Evolutionary conservation across 2,329 filamentous ascomycete species (phyloP), one percentile per base, ranked within the genome.

Genomic region (Macrophomina pseudophaseolina): DNA sequence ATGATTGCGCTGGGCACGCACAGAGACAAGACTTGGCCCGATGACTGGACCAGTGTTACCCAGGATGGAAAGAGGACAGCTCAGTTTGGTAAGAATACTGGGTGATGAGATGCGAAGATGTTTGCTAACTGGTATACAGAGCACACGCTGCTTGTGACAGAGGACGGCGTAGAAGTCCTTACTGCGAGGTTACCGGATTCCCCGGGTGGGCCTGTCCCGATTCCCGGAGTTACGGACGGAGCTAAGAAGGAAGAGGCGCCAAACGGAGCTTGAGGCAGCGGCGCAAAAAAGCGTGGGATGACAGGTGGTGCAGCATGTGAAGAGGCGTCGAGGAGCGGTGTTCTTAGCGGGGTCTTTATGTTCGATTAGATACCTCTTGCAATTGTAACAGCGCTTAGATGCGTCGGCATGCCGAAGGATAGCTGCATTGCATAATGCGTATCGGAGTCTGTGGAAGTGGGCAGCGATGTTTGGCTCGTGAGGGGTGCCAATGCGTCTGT

Each of bases 41-140:
- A 99, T 78, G 93, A 98, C 82, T 99, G 95, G 95, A 99, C 95
- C 0, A 97, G 93, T 79, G 92, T 92, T 5, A 99, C 95, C 0
- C 87, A 90, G 66, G 95, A 99, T 77, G 95, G 95, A 60, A 91
- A 91, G 79, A 85, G 88, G 76, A 97, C 94, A 16, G 95, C 95
- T 9, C 95, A 99, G 76, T 99, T 99, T 75, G 91, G 90, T 93
- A 82, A 78, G 88, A 46, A 8, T n/a, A 38, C 3, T 32, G 12
- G 38, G 49, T 35, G 35, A 4, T 14, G 6, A 5, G 18, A 3
- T 14, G 23, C 2, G 35, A 30, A 16, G 7, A 9, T 11, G 33
- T 23, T 5, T 33, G 35, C 64, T 66, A 54, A 66, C 7, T 5
- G 44, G 23, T 23, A 2, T 52, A 30, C 71, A 87, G 92, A 96